Evolutionary conservation across 192 early-diverging fungal species (phyloP), one percentile per base, ranked within the genome.

Genomic region (Gigaspora rosea): DNA sequence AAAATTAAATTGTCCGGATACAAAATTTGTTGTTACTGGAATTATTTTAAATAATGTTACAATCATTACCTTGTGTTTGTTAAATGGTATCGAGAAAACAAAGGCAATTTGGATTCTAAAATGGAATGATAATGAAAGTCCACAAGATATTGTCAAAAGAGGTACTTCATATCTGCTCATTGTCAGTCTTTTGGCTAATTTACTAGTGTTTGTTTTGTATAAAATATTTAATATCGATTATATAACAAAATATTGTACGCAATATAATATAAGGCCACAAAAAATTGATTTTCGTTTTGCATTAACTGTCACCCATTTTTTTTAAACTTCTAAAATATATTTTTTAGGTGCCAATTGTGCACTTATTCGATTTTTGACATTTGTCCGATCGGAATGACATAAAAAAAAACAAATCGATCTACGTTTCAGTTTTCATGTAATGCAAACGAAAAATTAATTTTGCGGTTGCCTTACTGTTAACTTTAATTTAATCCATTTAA

Each of bases 1-100:
- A 32, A 57, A 59, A 11, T 74, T 73, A 18, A 33, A 20, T 2
- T 7, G 22, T 32, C 22, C 71, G 41, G 13, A 52, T 20, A 65
- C 52, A 11, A 79, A 59, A 68, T 79, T 79, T 32, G 27, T 68
- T 18, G 51, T 51, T 4, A 73, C 78, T 20, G 71, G 78, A 3
- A 65, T 79, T 41, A 79, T 79, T 11, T 79, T 79, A 27, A 73
- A 79, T 35, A 79, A 79, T 16, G 73, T 73, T 10, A 79, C 78
- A 7, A 67, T 35, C 4, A 41, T 73, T 57, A 36, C 72, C 16
- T 50, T 79, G 8, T 72, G 67, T 20, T 68, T 79, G 33, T 57
- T 79, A 12, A 15, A 75, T 59, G 63, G 71, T n/a, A 18, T 79
- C 18, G 64, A 13, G 8, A 57, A 41, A 16, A 74, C 78, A 0